phyloP scores from a whole-genome alignment of 2,329 filamentous ascomycete genomes.

The Fusarium torreyae region DNA sequence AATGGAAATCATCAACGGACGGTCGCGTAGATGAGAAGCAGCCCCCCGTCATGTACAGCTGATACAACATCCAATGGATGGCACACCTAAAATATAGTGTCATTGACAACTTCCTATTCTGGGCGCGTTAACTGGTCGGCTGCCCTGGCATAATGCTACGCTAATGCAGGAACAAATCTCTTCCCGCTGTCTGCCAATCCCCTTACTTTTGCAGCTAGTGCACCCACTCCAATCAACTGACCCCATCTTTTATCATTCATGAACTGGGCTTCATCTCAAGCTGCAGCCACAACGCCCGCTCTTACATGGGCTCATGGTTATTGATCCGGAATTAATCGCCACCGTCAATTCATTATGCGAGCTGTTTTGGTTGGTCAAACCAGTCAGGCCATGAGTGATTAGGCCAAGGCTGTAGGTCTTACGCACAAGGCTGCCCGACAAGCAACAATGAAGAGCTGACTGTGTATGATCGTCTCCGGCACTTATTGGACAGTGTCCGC shows the following conservation, averaged over 20 bases:
- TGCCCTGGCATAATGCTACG: conserved; percentile 40
- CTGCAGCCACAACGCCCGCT: conserved; percentile 7
- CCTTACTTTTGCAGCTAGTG: conserved; percentile 18
- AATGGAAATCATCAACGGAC: conserved; percentile 20
- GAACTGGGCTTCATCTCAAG: conserved; percentile 16
- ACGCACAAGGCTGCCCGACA: neutral
- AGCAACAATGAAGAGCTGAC: conserved; percentile 4
- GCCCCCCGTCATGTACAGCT: conserved; percentile 9
- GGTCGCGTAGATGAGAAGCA: conserved; percentile 27
- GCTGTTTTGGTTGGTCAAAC: neutral
- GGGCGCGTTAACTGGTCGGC: conserved; percentile 20
- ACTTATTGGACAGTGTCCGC: conserved; percentile 9
- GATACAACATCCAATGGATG: conserved; percentile 18
- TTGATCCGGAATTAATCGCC: conserved; percentile 11
- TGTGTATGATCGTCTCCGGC: neutral
- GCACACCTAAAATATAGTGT: neutral
- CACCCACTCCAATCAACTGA: conserved; percentile 21
- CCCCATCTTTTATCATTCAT: conserved; percentile 10
- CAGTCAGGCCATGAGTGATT: conserved; percentile 5
- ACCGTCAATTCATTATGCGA: neutral
- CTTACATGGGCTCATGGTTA: conserved; percentile 15
- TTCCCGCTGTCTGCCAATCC: conserved; percentile 38
- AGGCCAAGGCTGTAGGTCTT: conserved; percentile 7
- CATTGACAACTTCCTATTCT: conserved; percentile 30
- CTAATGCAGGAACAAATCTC: conserved; percentile 51